phyloP scores from a whole-genome alignment of 257 asterid species.

The Nicotiana sylvestris region DNA sequence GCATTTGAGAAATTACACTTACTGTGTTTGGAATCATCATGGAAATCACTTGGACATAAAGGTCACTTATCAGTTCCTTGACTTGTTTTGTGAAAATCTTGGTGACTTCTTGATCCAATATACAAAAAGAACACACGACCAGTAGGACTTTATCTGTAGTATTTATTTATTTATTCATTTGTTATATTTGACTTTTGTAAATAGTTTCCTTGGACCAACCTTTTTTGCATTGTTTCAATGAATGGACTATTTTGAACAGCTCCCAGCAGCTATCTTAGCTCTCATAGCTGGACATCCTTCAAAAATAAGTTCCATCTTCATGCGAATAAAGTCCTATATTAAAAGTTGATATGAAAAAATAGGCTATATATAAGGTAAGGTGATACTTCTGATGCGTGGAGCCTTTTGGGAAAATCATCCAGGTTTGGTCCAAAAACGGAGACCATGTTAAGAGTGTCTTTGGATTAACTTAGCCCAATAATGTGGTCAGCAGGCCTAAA shows the following conservation, averaged over 20 bases:
- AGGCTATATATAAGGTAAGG: no score
- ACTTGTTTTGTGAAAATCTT: slow-evolving; percentile 10
- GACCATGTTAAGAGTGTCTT: no score
- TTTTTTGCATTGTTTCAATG: neutral
- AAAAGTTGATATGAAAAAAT: no score
- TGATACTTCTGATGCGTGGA: no score
- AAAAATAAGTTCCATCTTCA: neutral
- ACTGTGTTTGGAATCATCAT: slow-evolving; percentile 54
- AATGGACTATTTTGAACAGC: neutral
- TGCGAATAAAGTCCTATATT: no score
- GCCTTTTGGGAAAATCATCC: no score
- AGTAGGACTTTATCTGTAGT: neutral
- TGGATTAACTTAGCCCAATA: no score
- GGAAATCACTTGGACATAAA: slow-evolving; percentile 54
- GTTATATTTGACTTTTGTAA: neutral
- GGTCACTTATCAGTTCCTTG: slow-evolving; percentile 45
- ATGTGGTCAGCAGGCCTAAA: no score
- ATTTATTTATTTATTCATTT: neutral
- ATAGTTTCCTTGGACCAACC: neutral
- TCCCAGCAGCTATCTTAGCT: no score
- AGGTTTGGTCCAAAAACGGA: no score
- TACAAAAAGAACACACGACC: neutral
- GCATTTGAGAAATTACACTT: slow-evolving; percentile 84
- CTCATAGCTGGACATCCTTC: neutral
- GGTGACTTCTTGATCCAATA: neutral